Base-by-base conservation (phyloP, 306 rosid genomes). In the Casuarina glauca region DNA sequence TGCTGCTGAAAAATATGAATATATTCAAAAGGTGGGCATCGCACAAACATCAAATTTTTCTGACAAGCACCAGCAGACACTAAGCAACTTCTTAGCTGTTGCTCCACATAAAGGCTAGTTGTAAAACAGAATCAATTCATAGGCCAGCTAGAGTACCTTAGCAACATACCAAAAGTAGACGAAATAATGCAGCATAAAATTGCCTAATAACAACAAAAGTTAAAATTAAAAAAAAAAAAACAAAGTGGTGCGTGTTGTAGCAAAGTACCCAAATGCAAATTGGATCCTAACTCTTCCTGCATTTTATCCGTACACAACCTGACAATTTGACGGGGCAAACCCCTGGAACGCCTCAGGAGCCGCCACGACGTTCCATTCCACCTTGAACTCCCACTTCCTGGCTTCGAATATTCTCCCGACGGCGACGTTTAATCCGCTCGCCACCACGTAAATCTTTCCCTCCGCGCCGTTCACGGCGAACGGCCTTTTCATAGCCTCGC, bases 311-410 rank as follows among this genome's bases (percentile, higher is more conserved):
- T 82, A 80, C 9, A 92, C 73, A 44, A 92, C 62, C 78, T 87
- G 90, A 62, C 87, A 88, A 69, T 71, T 80, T 20, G 44, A 81
- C 15, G 95, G 88, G 0, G 84, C 32, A 8, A 90, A 87, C 1
- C 84, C 85, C 0, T 70, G 19, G 6, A 90, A 92, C 4, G 73
- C 77, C 8, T 38, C 16, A 0, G 90, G 85, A 51, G 89, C 93
- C 12, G 86, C 78, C 74, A 88, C 3, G 1, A 92, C 86, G 64
- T 81, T 80, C 95, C 95, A 90, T 80, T 66, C 86, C 55, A 87
- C 72, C 62, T 36, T 75, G 17, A 86, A 3, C 49, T 70, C 85
- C 9, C 78, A 42, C 0, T 72, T 62, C n/a, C 39, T 76, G 1
- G 2, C 53, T 3, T 78, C 77, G 3, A 57, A 41, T 16, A 90